Percentiles rank a stretch among this genome's conserved stretches.
Conservation (phyloP, 2,329 filamentous ascomycete species). For the Helotiales sp. region DNA sequence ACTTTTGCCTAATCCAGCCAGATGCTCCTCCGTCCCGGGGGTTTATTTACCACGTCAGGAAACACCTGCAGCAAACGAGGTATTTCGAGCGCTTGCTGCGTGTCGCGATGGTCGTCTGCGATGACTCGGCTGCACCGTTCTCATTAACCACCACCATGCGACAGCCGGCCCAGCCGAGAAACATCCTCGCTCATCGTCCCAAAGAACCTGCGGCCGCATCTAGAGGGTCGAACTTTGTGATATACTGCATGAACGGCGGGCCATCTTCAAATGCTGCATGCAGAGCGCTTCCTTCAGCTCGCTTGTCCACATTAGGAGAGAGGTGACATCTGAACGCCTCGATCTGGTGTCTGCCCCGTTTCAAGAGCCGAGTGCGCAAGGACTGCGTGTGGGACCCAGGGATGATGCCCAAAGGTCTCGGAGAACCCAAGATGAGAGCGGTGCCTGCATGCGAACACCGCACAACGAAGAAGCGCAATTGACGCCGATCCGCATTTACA, state of each 20-base stretch:
- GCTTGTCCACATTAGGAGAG: not conserved
- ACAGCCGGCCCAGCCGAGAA: conserved; percentile 1
- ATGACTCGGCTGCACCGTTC: not conserved
- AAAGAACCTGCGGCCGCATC: not conserved
- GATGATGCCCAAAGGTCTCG: not conserved
- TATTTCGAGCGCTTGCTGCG: conserved; percentile 1
- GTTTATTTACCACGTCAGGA: not conserved
- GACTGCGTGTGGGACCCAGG: not conserved
- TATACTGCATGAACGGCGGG: conserved; percentile 1
- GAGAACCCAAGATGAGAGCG: not conserved
- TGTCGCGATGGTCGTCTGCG: not conserved
- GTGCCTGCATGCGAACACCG: not conserved
- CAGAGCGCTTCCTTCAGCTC: conserved; percentile 4
- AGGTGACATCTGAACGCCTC: not conserved
- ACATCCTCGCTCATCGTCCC: not conserved
- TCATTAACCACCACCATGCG: not conserved
- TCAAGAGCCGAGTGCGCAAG: not conserved
- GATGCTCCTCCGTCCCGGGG: not conserved
- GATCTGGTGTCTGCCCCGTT: not conserved
- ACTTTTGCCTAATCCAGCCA: not conserved
- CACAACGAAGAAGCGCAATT: conserved; percentile 1
- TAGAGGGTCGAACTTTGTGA: not conserved
- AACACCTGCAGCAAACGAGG: not conserved
- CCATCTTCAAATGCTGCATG: not conserved
- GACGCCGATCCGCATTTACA: not conserved